Evolutionary conservation across 2,329 filamentous ascomycete genomes (phyloP), one percentile per base, ranked within the genome.

Genomic region (Teratosphaeriaceae sp.): DNA sequence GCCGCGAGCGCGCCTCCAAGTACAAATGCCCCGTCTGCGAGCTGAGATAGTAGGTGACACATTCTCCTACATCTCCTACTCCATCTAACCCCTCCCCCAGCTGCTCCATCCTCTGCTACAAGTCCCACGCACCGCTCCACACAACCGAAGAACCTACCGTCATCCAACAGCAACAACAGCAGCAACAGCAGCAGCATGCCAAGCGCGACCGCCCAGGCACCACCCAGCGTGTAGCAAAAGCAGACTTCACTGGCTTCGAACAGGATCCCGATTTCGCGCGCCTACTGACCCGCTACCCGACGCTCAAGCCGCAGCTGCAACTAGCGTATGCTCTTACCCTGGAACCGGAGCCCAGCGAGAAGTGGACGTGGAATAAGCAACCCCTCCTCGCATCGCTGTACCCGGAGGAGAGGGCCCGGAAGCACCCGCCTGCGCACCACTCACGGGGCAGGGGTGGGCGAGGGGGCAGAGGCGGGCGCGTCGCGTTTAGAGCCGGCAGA

Each of bases 1-100:
- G 70, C 56, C 54, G 63, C 30, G 55, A 56, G 18, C 54, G 60
- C 36, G 62, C 64, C n/a, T 68, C 67, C 37, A 73, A 72, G 54
- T 73, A 73, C 63, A 72, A 70, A 59, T 73, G 70, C 51, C 67
- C 69, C n/a, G 62, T 64, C 16, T 73, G 70, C 52, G 56, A 64
- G 45, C 48, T 70, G 23, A 67, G 64, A 56, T 73, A 72, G 69
- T 71, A 56, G 18, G 62, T 19, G 13, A 18, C 13, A 5, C 35
- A 20, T 34, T 9, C 24, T 26, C 23, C 11, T 29, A 12, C 26
- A 20, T 19, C 13, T 35, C 34, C 19, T 40, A 21, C 5, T 9
- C 16, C 16, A 15, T 40, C 19, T 43, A 27, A 22, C 20, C 38
- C n/a, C 43, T 55, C 7, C 3, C 20, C 16, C 1, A 65, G 62